Evolutionary conservation across 306 rosid genomes (phyloP).

Genomic region (Vicia faba): DNA sequence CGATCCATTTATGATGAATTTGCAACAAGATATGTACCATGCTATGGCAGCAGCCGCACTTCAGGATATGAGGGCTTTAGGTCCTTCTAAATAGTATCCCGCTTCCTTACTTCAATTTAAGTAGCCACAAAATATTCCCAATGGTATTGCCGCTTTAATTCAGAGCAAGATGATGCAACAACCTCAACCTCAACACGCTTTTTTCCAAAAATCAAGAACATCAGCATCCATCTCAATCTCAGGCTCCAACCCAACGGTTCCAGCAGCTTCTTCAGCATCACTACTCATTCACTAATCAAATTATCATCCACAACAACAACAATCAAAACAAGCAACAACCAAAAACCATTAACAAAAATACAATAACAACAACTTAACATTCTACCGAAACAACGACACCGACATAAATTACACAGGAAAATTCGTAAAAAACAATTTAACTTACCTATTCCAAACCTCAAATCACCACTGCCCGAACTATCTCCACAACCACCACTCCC

Average conservation of each 20-base stretch:
- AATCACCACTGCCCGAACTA: too few relatives aligned
- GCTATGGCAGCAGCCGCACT: conserved; percentile 94
- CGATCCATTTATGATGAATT: conserved; percentile 72
- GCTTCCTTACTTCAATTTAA: conserved; percentile 77
- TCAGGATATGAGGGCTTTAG: conserved; percentile 80
- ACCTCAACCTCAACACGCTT: conserved; percentile 67
- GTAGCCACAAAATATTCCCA: conserved; percentile 66
- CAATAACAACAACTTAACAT: too few relatives aligned
- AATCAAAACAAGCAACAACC: too few relatives aligned
- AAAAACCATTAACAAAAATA: too few relatives aligned
- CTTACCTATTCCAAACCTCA: too few relatives aligned
- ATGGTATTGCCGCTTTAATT: conserved; percentile 62
- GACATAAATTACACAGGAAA: too few relatives aligned
- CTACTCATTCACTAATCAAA: conserved; percentile 52
- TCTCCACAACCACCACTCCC: too few relatives aligned
- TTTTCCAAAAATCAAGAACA: conserved; percentile 58
- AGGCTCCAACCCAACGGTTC: conserved; percentile 53
- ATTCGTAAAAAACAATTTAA: too few relatives aligned
- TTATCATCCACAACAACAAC: conserved; percentile 47
- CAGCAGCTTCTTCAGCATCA: conserved; percentile 72
- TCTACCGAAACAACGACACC: too few relatives aligned
- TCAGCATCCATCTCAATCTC: conserved; percentile 60
- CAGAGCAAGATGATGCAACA: conserved; percentile 80
- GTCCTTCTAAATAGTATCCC: conserved; percentile 66
- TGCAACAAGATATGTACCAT: conserved; percentile 86